phyloP scores from a whole-genome alignment of 2,329 filamentous ascomycete species.

The Pestalotiopsis sp. region DNA sequence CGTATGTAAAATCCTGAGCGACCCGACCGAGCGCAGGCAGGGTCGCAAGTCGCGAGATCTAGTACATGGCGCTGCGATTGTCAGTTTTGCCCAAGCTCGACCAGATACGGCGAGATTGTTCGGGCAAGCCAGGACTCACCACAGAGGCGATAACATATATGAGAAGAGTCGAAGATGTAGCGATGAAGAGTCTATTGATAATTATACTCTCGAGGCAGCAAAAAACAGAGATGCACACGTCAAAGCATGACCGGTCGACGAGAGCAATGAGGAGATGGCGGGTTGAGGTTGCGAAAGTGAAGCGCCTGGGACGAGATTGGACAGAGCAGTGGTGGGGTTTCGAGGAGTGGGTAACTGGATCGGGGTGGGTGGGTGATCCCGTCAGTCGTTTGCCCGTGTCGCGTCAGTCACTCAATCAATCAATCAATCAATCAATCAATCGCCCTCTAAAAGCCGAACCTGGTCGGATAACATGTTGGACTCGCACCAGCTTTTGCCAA shows the following conservation, averaged over 20 bases:
- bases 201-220: constrained; percentile 23
- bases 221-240: constrained; percentile 15
- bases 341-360: neutral
- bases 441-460: too few species aligned
- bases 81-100: constrained; percentile 25
- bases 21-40: constrained; percentile 29
- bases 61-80: constrained; percentile 37
- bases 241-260: constrained; percentile 22
- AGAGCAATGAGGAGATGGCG: constrained; percentile 17
- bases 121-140: constrained; percentile 26
- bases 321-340: constrained; percentile 21
- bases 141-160: constrained; percentile 9
- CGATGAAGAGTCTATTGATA: constrained; percentile 4
- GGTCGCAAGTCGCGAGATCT: constrained; percentile 31
- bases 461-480: too few species aligned
- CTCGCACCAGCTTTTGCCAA: too few species aligned
- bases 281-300: constrained; percentile 29
- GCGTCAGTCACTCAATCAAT: neutral
- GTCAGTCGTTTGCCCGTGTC: neutral
- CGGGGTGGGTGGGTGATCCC: neutral
- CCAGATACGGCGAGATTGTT: constrained; percentile 13
- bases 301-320: constrained; percentile 30
- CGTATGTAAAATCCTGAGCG: constrained; percentile 19
- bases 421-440: neutral
- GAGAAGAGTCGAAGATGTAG: constrained; percentile 6